Evolutionary conservation across 1,284 basidiomycete species (phyloP).

Genomic region (Takashimella koratensis): DNA sequence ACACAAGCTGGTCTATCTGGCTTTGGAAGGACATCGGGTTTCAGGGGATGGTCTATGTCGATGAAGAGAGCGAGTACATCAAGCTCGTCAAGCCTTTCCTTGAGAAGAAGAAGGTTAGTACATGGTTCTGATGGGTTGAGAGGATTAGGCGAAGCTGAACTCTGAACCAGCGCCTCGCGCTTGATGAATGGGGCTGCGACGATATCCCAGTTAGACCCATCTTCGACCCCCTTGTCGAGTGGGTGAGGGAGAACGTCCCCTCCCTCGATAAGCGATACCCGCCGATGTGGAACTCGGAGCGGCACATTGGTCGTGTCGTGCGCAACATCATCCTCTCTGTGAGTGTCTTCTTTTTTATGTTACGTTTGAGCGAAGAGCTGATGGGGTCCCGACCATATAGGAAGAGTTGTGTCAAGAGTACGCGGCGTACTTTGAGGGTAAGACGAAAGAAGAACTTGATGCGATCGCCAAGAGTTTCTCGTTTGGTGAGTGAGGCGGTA

Average conservation of each 20-base stretch:
- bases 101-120: conserved; percentile 54
- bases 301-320: conserved; percentile 54
- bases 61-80: conserved; percentile 66
- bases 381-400: conserved; percentile 1
- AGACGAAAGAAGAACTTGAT: conserved; percentile 58
- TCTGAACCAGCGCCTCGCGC: conserved; percentile 54
- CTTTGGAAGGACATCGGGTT: conserved; percentile 78
- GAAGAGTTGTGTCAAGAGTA: conserved; percentile 63
- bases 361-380: background rate
- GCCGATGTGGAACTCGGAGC: conserved; percentile 26
- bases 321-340: conserved; percentile 61
- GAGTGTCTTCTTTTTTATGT: conserved; percentile 1
- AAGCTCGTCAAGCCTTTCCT: conserved; percentile 61
- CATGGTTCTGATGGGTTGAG: background rate
- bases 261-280: conserved; percentile 44
- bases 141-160: background rate
- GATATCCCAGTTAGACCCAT: conserved; percentile 52
- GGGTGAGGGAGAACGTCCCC: conserved; percentile 51
- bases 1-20: conserved; percentile 74
- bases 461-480: conserved; percentile 61
- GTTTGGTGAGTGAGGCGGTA: conserved; percentile 42
- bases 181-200: conserved; percentile 62
- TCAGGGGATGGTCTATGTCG: conserved; percentile 70
- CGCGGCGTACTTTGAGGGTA: conserved; percentile 61
- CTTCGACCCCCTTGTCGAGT: conserved; percentile 59